These are phyloP conservation scores for Annulohypoxylon truncatum DNA, from an alignment of 2,329 filamentous ascomycete species.

Conservation along the genomic window DNA sequence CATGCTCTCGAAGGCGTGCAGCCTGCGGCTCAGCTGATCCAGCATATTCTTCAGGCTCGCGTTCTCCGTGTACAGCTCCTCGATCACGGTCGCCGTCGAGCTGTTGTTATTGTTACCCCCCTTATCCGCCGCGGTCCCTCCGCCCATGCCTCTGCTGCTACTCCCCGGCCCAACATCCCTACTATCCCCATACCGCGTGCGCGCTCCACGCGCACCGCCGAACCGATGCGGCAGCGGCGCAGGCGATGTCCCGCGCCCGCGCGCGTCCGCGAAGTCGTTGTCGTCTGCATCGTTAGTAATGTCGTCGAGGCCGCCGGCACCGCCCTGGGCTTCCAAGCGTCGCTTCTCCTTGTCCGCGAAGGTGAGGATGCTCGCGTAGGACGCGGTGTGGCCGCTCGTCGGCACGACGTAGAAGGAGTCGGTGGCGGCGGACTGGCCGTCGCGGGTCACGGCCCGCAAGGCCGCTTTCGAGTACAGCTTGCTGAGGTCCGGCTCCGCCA, in stretches of 20 bases:
- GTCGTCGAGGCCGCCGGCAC: constrained; percentile 49
- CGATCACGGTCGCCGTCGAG: constrained; percentile 73
- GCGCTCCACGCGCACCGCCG: constrained; percentile 55
- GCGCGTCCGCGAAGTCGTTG: constrained; percentile 90
- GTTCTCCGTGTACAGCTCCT: constrained; percentile 92
- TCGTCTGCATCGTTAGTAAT: constrained; percentile 65
- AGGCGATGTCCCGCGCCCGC: constrained; percentile 45
- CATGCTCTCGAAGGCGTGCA: constrained; percentile 94
- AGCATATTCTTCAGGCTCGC: constrained; percentile 84
- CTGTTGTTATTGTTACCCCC: constrained; percentile 41
- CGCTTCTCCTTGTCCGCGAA: constrained; percentile 75
- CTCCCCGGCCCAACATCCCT: neutral
- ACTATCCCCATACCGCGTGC: constrained; percentile 41
- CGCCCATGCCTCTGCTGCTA: neutral
- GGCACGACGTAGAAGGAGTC: constrained; percentile 97
- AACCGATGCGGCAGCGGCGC: constrained; percentile 50
- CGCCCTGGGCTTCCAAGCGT: constrained; percentile 62
- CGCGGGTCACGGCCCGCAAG: constrained; percentile 79
- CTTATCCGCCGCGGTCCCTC: too few relatives aligned
- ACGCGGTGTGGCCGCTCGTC: constrained; percentile 88
- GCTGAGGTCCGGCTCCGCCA: constrained; percentile 77
- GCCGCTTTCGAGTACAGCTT: constrained; percentile 89
- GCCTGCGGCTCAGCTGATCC: constrained; percentile 84
- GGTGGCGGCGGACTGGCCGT: constrained; percentile 69
- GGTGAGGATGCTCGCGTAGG: constrained; percentile 89